Evolutionary conservation across 2,329 filamentous ascomycete genomes (phyloP), one percentile per base, ranked within the genome.

Genomic region (Cordyceps cateniannulata): DNA sequence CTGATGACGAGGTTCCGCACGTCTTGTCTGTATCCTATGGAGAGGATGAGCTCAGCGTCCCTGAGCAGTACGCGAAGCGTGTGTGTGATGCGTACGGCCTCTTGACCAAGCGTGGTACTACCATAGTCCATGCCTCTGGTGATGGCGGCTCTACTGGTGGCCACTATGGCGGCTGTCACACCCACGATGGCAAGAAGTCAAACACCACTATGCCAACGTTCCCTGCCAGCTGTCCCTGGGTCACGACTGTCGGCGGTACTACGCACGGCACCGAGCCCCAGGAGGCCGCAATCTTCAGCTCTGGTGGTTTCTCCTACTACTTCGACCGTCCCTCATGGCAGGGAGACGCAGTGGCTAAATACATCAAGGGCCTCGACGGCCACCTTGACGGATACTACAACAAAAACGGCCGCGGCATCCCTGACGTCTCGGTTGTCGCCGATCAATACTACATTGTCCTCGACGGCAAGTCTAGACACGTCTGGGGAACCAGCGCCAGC

Each of bases 131-230:
- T 51, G 63, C 65, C 1, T 67, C 63, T 20, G 70, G 70, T 14
- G 69, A 73, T 62, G 60, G 62, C 16, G 75, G 74, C 44, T 62
- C 64, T 25, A 60, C 61, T 2, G 63, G 62, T 20, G 52, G 53
- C 29, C 40, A 42, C 1, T 7, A 22, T 0, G 57, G 58, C 5
- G 55, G 60, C 10, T 86, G 83, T 68, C 66, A 77, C 49, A 76
- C 76, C 64, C 85, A 84, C 66, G 81, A 85, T 60, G 84, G 83
- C 42, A 79, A 76, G 62, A 80, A 84, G 64, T 81, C 74, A 1
- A 75, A 76, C 7, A 74, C 75, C 14, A 86, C 86, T 71, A 69
- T 81, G 2, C 78, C 83, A 1, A 71, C 71, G 20, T 87, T 86
- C 74, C 84, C 84, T 0, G 75, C 79, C 1, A 74, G 57, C 44